These are phyloP conservation scores for Pisolithus sp. DNA, from an alignment of 768 basidiomycete species.

Conservation along the genomic window DNA sequence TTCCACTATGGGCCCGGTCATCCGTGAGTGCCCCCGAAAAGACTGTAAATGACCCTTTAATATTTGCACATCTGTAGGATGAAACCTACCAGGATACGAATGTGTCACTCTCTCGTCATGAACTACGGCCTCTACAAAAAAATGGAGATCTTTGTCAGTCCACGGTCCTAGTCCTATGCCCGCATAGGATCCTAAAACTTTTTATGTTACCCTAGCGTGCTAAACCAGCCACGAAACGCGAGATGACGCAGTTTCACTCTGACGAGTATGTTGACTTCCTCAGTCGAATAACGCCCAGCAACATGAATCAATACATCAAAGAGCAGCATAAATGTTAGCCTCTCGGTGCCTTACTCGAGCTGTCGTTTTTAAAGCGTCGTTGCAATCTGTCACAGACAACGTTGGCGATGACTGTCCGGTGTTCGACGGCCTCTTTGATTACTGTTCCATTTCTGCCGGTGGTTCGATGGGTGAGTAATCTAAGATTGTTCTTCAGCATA, in stretches of 20 bases:
- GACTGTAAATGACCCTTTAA: neutral
- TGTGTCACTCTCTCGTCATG: slow-evolving; percentile 99
- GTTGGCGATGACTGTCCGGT: slow-evolving; percentile 99
- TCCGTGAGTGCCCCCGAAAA: slow-evolving; percentile 50
- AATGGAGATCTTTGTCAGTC: slow-evolving; percentile 98
- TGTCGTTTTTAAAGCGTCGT: neutral
- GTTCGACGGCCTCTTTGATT: slow-evolving; percentile 97
- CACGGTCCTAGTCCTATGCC: neutral
- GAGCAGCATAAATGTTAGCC: slow-evolving; percentile 91
- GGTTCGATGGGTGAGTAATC: slow-evolving; percentile 87
- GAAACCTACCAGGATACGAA: slow-evolving; percentile 97
- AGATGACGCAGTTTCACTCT: slow-evolving; percentile 99
- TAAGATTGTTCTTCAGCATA: neutral
- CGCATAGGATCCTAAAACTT: neutral
- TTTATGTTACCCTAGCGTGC: slow-evolving; percentile 58
- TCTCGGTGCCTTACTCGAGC: neutral
- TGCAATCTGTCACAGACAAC: slow-evolving; percentile 54
- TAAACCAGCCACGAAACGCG: slow-evolving; percentile 97
- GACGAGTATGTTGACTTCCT: slow-evolving; percentile 99
- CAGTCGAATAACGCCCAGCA: slow-evolving; percentile 86
- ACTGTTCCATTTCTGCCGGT: slow-evolving; percentile 99
- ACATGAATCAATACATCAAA: slow-evolving; percentile 88
- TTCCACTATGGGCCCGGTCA: slow-evolving; percentile 99
- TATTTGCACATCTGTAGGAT: slow-evolving; percentile 46
- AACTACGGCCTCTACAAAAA: slow-evolving; percentile 99